Evolutionary conservation across 768 basidiomycete genomes (phyloP), one percentile per base, ranked within the genome.

Genomic region (Gymnopilus junonius): DNA sequence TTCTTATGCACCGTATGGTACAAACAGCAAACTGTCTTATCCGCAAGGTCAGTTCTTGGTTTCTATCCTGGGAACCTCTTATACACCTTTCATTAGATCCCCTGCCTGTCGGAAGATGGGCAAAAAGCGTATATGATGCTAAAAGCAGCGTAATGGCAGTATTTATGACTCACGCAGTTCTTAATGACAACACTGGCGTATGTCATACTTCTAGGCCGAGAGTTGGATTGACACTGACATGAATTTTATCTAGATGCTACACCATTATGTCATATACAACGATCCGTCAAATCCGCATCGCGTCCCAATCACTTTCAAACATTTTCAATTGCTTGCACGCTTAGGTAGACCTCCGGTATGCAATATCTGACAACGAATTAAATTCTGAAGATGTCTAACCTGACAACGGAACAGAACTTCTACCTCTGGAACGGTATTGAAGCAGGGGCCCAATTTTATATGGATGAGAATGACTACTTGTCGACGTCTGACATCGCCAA

Each of bases 241-340:
- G 14, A 37, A 53, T 15, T 56, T 59, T 21, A 14, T 58, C 20
- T 64, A 87, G 86, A 77, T 86, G 65, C 73, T 88, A 35, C 79
- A 85, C 63, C 68, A 78, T 32, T 85, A 83, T 68, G 69, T 85
- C 58, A 67, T 73, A 42, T 64, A 62, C 50, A 64, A 64, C n/a
- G 74, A 73, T 42, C 70, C 70, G 5, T 65, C 72, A n/a, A 69
- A 64, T 51, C 68, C 70, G 39, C 42, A 68, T 7, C 84, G 79
- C 45, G 89, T 92, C 27, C 92, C 91, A 21, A 70, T 92, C 32
- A 93, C 91, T 5, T 76, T 93, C 55, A 87, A 90, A 69, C 91
- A 92, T 69, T 93, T 93, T 76, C 84, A 87, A 70, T 70, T 89
- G n/a, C 80, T 93, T 50, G 91, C 91, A 3, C 84, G 82, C 45